These are phyloP conservation scores for Akanthomyces muscarius DNA, from an alignment of 2,329 filamentous ascomycete species.

Conservation along the genomic window DNA sequence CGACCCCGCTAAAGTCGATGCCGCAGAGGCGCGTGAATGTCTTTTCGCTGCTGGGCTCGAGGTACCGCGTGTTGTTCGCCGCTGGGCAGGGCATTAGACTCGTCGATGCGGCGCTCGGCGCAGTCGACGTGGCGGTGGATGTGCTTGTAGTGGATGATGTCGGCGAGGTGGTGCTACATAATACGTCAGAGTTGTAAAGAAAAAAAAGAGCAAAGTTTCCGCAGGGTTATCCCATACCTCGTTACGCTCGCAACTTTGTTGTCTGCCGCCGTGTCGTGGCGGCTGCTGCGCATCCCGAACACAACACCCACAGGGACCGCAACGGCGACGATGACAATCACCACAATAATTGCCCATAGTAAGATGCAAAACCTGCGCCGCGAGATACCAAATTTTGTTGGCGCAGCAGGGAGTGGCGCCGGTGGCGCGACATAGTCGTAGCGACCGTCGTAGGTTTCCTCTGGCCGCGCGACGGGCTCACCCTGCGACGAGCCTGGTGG, in stretches of 20 bases:
- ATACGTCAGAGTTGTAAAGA: background rate
- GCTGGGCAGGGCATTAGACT: constrained; percentile 35
- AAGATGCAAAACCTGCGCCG: constrained; percentile 36
- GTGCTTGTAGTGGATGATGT: constrained; percentile 20
- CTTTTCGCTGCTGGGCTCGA: constrained; percentile 37
- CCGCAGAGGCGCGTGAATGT: constrained; percentile 43
- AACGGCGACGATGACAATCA: constrained; percentile 31
- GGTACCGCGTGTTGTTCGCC: constrained; percentile 42
- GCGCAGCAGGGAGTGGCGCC: constrained; percentile 23
- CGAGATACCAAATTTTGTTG: constrained; percentile 25
- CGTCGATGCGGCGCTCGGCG: constrained; percentile 24
- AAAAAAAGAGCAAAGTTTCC: too few relatives aligned
- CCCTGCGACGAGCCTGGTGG: constrained; percentile 26
- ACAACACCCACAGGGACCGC: constrained; percentile 40
- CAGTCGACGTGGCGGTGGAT: constrained; percentile 17
- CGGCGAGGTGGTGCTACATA: background rate
- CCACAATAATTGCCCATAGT: constrained; percentile 21
- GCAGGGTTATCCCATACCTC: constrained; percentile 11
- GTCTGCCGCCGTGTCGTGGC: background rate
- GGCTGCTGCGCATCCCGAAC: constrained; percentile 32
- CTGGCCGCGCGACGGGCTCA: constrained; percentile 19
- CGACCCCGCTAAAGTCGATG: constrained; percentile 39
- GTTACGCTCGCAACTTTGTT: background rate
- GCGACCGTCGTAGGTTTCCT: constrained; percentile 23
- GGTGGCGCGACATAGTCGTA: constrained; percentile 24